A percentile compares a stretch with the other conserved stretches of the same genome.
Conservation (phyloP, 441 rosid genomes). For the Capsella rubella region DNA sequence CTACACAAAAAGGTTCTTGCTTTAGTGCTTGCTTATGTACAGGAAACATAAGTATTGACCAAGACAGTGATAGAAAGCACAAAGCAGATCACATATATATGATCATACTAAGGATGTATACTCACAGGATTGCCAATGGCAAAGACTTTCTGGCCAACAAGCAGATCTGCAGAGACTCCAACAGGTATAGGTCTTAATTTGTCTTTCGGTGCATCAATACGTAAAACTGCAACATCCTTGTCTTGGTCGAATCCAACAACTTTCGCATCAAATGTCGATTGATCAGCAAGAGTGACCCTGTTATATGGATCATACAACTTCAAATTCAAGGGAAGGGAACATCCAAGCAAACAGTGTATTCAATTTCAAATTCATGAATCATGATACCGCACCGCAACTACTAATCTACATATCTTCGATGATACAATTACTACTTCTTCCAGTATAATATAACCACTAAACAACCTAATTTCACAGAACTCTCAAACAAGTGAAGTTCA, state of each 20-base stretch:
- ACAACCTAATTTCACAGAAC: neutral
- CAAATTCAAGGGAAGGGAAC: too few relatives aligned
- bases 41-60: neutral
- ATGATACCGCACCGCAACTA: neutral
- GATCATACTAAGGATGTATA: conserved; percentile 24
- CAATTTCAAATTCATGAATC: neutral
- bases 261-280: conserved; percentile 78
- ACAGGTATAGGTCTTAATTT: conserved; percentile 87
- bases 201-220: conserved; percentile 71
- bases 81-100: neutral
- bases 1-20: conserved; percentile 52
- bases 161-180: conserved; percentile 93
- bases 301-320: conserved; percentile 37
- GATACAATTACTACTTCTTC: neutral
- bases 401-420: conserved; percentile 1
- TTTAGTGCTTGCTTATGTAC: conserved; percentile 1
- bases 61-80: neutral
- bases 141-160: conserved; percentile 97
- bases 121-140: conserved; percentile 99
- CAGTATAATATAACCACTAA: neutral
- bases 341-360: neutral
- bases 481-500: neutral
- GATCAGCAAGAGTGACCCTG: conserved; percentile 94
- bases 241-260: conserved; percentile 98
- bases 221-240: conserved; percentile 94